A percentile compares a stretch with the other conserved stretches of the same genome.
Conservation (phyloP, 768 basidiomycete species). For the Solioccasus polychromus region DNA sequence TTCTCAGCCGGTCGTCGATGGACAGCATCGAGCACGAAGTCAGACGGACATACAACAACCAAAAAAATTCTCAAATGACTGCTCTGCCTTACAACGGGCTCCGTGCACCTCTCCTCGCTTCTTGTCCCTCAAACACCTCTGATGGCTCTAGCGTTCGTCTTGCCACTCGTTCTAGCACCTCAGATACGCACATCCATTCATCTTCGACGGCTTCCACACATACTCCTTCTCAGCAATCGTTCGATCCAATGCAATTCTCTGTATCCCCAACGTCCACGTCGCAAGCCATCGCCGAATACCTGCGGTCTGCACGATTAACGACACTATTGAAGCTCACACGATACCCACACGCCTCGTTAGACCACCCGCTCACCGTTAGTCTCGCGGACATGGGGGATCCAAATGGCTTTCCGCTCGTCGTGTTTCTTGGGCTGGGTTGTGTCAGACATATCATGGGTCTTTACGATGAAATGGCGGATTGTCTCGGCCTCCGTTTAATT, state of each 20-base stretch:
- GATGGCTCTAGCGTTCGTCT: conserved; percentile 48
- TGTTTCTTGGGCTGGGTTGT: conserved; percentile 92
- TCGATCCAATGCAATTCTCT: conserved; percentile 28
- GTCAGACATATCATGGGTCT: conserved; percentile 93
- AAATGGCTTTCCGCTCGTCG: conserved; percentile 82
- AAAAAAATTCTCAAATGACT: conserved; percentile 34
- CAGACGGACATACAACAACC: conserved; percentile 62
- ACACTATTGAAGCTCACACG: conserved; percentile 76
- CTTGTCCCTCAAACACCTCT: conserved; percentile 47
- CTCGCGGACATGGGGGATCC: conserved; percentile 89
- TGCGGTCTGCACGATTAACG: conserved; percentile 84
- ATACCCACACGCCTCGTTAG: conserved; percentile 73
- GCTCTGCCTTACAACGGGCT: conserved; percentile 43
- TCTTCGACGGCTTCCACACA: conserved; percentile 34
- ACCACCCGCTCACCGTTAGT: conserved; percentile 77
- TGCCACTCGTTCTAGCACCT: conserved; percentile 29
- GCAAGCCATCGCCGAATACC: conserved; percentile 79
- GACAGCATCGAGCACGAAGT: conserved; percentile 88
- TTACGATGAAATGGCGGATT: conserved; percentile 95
- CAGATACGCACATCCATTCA: conserved; percentile 55
- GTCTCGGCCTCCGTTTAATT: conserved; percentile 81
- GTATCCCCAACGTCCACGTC: conserved; percentile 55
- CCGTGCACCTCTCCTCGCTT: conserved; percentile 29
- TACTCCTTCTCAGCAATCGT: conserved; percentile 24
- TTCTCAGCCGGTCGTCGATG: conserved; percentile 77